Evolutionary conservation across 345 rosid genomes (phyloP).

Genomic region (Capsella bursapastoris): DNA sequence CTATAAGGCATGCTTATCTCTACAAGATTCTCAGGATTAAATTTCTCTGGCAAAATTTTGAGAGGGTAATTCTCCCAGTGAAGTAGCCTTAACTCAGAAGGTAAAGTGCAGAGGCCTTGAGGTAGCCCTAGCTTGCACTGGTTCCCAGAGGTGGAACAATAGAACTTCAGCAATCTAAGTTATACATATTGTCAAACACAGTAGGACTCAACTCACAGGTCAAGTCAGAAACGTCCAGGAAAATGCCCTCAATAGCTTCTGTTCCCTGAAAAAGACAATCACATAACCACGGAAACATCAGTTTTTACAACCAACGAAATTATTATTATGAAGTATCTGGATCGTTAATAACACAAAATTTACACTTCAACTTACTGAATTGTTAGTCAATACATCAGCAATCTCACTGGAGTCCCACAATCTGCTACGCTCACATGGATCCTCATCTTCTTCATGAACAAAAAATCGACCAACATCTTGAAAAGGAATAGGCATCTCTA

Average conservation of each 20-base stretch:
- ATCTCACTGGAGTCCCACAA: slow-evolving; percentile 41
- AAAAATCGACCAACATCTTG: slow-evolving; percentile 41
- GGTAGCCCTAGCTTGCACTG: background rate
- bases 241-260: slow-evolving; percentile 34
- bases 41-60: slow-evolving; percentile 19
- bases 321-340: background rate
- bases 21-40: slow-evolving; percentile 35
- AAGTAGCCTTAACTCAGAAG: slow-evolving; percentile 38
- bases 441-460: slow-evolving; percentile 18
- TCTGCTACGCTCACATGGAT: slow-evolving; percentile 36
- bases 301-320: background rate
- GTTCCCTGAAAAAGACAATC: slow-evolving; percentile 38
- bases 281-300: background rate
- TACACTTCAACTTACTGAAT: slow-evolving; percentile 18
- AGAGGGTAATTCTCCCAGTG: slow-evolving; percentile 39
- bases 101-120: slow-evolving; percentile 21
- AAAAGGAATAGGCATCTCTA: slow-evolving; percentile 40
- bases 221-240: slow-evolving; percentile 24
- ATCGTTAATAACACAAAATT: background rate
- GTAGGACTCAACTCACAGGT: background rate
- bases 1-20: slow-evolving; percentile 35
- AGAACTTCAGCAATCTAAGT: slow-evolving; percentile 36
- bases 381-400: slow-evolving; percentile 18
- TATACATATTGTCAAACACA: slow-evolving; percentile 31
- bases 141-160: background rate